Percentiles rank a stretch among this genome's conserved stretches.
phyloP scores from a whole-genome alignment of 148 eudicot species.

The Amaranthus hypochondriacus region DNA sequence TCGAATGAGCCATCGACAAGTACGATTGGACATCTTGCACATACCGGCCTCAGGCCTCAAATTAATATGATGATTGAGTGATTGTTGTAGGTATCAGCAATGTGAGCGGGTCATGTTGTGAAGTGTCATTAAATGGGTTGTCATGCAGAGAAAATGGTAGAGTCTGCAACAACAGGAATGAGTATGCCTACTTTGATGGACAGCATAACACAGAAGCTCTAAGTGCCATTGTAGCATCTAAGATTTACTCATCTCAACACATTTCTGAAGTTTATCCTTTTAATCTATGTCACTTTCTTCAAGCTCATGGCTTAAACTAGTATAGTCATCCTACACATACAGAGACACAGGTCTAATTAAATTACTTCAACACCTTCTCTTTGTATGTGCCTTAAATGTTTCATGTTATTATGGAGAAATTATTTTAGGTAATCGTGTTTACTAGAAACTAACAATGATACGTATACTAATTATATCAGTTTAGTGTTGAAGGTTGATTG shows the following conservation, averaged over 20 bases:
- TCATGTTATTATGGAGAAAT: no score
- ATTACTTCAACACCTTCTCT: no score
- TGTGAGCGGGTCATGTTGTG: slow-evolving; percentile 25
- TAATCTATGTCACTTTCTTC: slow-evolving; percentile 9
- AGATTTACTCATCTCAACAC: slow-evolving; percentile 14
- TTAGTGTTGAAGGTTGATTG: no score
- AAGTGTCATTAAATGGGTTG: slow-evolving; percentile 11
- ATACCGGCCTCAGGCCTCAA: no score
- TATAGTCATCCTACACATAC: no score
- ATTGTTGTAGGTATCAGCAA: slow-evolving; percentile 22
- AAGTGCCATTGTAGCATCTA: slow-evolving; percentile 16
- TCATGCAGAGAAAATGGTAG: slow-evolving; percentile 21
- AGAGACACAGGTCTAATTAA: no score
- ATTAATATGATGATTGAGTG: not conserved
- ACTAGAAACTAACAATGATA: no score
- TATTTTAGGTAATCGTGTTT: no score
- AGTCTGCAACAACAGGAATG: slow-evolving; percentile 19
- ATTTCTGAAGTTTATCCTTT: slow-evolving; percentile 4
- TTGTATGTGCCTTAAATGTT: no score
- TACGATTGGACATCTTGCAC: no score
- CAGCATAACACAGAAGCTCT: slow-evolving; percentile 36
- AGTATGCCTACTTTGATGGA: slow-evolving; percentile 29
- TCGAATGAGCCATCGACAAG: no score
- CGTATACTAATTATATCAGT: no score
- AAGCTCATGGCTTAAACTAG: not conserved